Evolutionary conservation across 2,329 filamentous ascomycete genomes (phyloP).

Genomic region (Ophiobolus disseminans): DNA sequence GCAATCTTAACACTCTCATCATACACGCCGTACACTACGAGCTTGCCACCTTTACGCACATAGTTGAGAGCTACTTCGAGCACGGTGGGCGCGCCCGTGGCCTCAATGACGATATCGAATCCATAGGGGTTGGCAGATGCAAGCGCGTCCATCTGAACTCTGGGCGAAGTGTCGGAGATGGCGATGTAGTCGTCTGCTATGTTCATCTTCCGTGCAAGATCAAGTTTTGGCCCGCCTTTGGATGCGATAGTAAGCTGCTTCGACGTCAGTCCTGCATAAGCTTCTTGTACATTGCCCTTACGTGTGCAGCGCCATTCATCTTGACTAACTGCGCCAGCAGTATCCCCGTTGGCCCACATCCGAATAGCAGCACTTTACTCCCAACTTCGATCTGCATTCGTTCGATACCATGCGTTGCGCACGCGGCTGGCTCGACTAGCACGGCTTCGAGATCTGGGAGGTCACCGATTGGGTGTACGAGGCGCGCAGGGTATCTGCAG

Average conservation of each 20-base stretch:
- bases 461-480: constrained; percentile 71
- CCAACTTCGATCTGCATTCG: constrained; percentile 72
- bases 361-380: constrained; percentile 70
- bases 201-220: constrained; percentile 63
- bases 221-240: constrained; percentile 73
- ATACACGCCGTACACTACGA: constrained; percentile 77
- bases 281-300: neutral
- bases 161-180: constrained; percentile 42
- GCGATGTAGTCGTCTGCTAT: constrained; percentile 58
- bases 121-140: constrained; percentile 72
- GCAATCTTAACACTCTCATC: constrained; percentile 66
- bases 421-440: constrained; percentile 73
- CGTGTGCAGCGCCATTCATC: constrained; percentile 71
- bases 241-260: constrained; percentile 68
- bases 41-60: constrained; percentile 72
- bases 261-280: neutral
- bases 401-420: constrained; percentile 73
- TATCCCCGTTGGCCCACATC: constrained; percentile 71
- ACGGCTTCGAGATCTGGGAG: constrained; percentile 73
- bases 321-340: constrained; percentile 68
- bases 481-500: constrained; percentile 61
- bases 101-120: constrained; percentile 76
- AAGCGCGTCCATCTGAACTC: constrained; percentile 64
- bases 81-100: constrained; percentile 72
- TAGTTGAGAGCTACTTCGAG: constrained; percentile 76